Base-by-base conservation (phyloP, 352 stramenopile genomes). In the Lagenidium sp. region DNA sequence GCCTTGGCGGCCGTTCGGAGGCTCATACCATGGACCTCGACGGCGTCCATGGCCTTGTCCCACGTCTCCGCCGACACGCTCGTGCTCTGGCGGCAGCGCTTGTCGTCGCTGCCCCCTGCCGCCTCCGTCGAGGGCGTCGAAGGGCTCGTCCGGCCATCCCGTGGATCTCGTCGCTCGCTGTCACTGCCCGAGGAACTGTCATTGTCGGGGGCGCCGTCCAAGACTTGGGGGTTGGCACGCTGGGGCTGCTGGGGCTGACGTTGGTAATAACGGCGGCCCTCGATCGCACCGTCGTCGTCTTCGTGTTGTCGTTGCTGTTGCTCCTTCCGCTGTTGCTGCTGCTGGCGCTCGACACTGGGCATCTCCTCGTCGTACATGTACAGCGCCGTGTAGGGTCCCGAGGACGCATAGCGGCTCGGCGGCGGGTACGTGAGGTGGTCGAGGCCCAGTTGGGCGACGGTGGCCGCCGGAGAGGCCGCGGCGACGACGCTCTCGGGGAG, bases 21-120 rank as follows among this genome's bases (percentile, higher is more conserved):
- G 44, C 74, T 86, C 74, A 84, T 82, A 15, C 70, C 70, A 36
- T 82, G 59, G 25, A 77, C 72, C 25, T 71, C 66, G 12, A 86
- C 70, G 38, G 73, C 74, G 38, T 80, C 67, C 53, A 84, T 82
- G 28, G 74, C 74, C 4, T 68, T 63, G 44, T 82, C 64, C 68
- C 70, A 86, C 13, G 75, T 73, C 31, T 82, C 72, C 6, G 64
- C 47, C 0, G 74, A 59, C 16, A 86, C 74, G 2, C 59, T 56
- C 47, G 79, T 74, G 55, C 66, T 85, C 32, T 84, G 62, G 0
- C 56, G 57, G 36, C 68, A 85, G 6, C 45, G n/a, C 29, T 65
- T 72, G 37, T 52, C 53, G 19, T 73, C 57, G 3, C 40, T 50
- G 22, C 52, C 35, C 11, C 22, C 25, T 1, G 40, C 24, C 4